phyloP scores from a whole-genome alignment of 176 grass and related monocot genomes.

The Aegilops speltoides region DNA sequence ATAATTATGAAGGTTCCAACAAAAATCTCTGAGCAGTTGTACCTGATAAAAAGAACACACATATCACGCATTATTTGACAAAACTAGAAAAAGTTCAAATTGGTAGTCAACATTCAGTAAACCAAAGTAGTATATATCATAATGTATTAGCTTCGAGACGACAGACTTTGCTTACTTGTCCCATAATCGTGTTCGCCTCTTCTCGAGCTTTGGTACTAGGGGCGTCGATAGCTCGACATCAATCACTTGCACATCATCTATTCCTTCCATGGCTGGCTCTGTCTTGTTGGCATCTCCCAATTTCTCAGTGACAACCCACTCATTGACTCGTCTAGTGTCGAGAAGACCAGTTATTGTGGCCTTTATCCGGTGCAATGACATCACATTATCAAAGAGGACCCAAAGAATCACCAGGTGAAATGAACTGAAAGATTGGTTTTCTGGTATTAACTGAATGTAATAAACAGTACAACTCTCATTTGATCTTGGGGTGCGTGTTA shows the following conservation, averaged over 20 bases:
- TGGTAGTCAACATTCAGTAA: not conserved
- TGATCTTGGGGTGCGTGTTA: conserved; percentile 9
- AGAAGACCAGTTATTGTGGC: conserved; percentile 67
- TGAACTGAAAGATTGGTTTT: conserved; percentile 46
- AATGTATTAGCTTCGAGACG: not conserved
- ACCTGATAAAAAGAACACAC: conserved; percentile 42
- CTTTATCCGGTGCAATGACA: conserved; percentile 77
- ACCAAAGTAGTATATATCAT: not conserved
- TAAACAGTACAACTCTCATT: not conserved
- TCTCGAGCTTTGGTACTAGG: conserved; percentile 41
- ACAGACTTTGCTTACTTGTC: conserved; percentile 46
- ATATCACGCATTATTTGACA: conserved; percentile 12
- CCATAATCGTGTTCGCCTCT: conserved; percentile 51
- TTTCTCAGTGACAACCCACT: conserved; percentile 95
- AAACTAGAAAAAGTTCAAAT: not conserved
- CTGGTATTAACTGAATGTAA: conserved; percentile 7
- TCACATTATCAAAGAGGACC: conserved; percentile 93
- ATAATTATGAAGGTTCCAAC: conserved; percentile 62
- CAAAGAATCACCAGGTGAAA: conserved; percentile 89
- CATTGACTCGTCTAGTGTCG: conserved; percentile 77
- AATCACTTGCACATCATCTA: conserved; percentile 40
- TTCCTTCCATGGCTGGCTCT: conserved; percentile 43
- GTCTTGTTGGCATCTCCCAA: conserved; percentile 67
- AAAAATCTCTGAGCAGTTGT: conserved; percentile 63
- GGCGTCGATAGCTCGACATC: conserved; percentile 45